These are phyloP conservation scores for Leptodermis oblonga DNA, from an alignment of 257 asterid genomes.

Conservation along the genomic window DNA sequence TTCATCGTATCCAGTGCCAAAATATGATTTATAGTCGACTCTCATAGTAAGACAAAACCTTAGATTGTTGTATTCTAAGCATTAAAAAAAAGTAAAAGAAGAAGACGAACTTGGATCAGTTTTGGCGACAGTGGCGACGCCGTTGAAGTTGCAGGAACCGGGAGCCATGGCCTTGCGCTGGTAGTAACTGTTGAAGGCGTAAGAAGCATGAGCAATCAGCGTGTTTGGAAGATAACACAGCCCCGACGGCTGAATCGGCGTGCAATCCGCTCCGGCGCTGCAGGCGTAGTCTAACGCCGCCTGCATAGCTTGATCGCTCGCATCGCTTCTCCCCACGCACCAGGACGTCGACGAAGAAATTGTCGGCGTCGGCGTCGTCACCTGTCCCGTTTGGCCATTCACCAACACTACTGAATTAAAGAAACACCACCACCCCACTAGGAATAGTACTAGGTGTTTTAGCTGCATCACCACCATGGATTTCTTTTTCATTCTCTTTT, in stretches of 20 bases:
- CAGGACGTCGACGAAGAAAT: constrained; percentile 30
- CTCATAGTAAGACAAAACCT: no score
- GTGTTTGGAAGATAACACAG: constrained; percentile 79
- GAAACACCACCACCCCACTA: constrained; percentile 13
- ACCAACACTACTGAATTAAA: not conserved
- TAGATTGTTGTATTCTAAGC: no score
- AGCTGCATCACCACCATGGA: constrained; percentile 25
- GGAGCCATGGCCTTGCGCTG: constrained; percentile 70
- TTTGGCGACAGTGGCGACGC: constrained; percentile 65
- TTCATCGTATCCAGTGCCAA: no score
- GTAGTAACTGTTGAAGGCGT: constrained; percentile 75
- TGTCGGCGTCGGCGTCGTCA: not conserved
- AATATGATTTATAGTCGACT: no score
- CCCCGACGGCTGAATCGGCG: constrained; percentile 57
- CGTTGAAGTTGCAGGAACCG: constrained; percentile 68
- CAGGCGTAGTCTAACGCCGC: constrained; percentile 77
- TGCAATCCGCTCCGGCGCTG: constrained; percentile 71
- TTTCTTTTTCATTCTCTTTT: not conserved
- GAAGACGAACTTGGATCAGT: constrained; percentile 73
- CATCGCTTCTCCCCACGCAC: constrained; percentile 88
- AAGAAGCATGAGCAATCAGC: constrained; percentile 79
- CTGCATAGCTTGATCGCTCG: constrained; percentile 55
- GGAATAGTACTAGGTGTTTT: not conserved
- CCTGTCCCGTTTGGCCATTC: not conserved
- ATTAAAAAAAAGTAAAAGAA: not conserved